Evolutionary conservation across 2,329 filamentous ascomycete species (phyloP), one percentile per base, ranked within the genome.

Genomic region (Pseudogymnoascus sp.): DNA sequence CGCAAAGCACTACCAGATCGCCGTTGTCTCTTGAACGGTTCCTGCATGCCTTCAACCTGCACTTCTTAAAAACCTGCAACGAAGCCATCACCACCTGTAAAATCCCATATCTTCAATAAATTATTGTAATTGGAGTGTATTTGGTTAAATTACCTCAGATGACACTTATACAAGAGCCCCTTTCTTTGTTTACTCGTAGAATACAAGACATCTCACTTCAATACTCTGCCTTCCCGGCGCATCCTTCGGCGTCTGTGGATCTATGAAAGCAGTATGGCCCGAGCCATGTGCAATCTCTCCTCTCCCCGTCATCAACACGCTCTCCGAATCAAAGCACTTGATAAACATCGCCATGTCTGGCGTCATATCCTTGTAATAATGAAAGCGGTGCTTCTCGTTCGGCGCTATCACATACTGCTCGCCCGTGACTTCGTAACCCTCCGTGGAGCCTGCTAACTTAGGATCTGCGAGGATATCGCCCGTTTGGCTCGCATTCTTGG

Each of bases 191-290:
- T 38, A 55, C 21, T 51, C 60, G 39, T 66, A 65, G 27, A 95
- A 94, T 0, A 95, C 88, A 72, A 96, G 78, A 29, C 89, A 86
- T 67, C 91, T 81, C 10, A 96, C 88, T 74, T 96, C 91, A 71
- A 96, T 95, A 72, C 91, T 95, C 79, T 94, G 88, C 65, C 91
- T 81, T 0, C 81, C 82, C 66, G 85, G 84, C 2, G 88, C 89
- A 41, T 87, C 88, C 12, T 79, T 75, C 5, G 84, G 81, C 1
- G 88, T 90, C 64, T 85, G 78, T 1, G 88, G 88, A 72, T 96
- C 88, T 41, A 81, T 78, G 74, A 96, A 96, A 0, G 90, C 90
- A 6, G 87, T 87, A 75, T 96, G 91, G 12, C 90, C 85, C 3
- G 60, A 38, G 15, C 62, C 51, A 29, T 33, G 39, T 4, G 65